Base-by-base conservation (phyloP, 306 rosid species). In the Lupinus albus region DNA sequence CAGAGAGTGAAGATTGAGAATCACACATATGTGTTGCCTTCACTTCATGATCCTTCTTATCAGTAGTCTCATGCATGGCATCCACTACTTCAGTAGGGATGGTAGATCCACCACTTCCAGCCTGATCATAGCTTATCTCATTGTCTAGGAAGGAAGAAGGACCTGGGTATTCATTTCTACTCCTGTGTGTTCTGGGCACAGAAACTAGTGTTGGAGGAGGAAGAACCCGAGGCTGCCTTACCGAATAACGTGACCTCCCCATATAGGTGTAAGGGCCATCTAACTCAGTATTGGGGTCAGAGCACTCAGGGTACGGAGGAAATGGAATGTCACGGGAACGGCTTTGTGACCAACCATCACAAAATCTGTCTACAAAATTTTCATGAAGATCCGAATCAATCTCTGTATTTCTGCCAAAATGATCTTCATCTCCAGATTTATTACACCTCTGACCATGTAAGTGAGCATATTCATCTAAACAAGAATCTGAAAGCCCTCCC, bases 1-100 rank as follows among this genome's bases (percentile, higher is more conserved):
- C 98, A 55, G 93, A 93, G 47, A 93, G 96, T 52, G 98, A 89
- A 16, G 98, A 93, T 71, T 93, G 98, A 46, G 96, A 93, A 81
- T 84, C 98, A 64, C 96, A 93, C 75, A 93, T 83, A 8, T 47
- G 84, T 17, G 88, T 63, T 54, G 75, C 45, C 64, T 87, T 87
- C 21, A 79, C 68, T 58, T 71, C 73, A 61, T 62, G 86, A 67
- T 82, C 80, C 75, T 73, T 84, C 45, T 73, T 81, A 74, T 75
- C 88, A 52, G 67, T 44, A 76, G 67, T 68, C 70, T 86, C 92
- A 52, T 49, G 84, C 64, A 72, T 75, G 42, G 79, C 62, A 66
- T 77, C 82, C 38, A 73, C 81, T 58, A 76, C 82, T 79, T 75
- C 91, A 51, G 80, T 77, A 70, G 82, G 89, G 57, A 74, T 5